These are phyloP conservation scores for Aspergillus sp. DNA, from an alignment of 2,329 filamentous ascomycete genomes.

Conservation along the genomic window DNA sequence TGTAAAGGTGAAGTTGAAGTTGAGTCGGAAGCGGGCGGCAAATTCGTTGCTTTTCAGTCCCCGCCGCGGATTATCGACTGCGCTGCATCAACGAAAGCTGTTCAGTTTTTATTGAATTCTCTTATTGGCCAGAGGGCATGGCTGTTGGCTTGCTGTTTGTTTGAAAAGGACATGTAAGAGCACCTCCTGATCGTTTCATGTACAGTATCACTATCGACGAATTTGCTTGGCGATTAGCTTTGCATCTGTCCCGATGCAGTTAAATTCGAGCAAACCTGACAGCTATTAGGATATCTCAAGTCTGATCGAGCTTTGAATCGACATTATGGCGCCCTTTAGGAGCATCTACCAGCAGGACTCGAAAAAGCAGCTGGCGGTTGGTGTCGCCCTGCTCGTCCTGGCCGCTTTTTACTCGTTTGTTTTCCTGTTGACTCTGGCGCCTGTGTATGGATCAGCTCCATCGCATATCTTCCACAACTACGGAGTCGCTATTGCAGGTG, in stretches of 20 bases:
- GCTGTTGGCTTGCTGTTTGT: constrained; percentile 17
- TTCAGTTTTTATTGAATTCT: background rate
- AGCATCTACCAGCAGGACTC: constrained; percentile 33
- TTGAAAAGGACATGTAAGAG: constrained; percentile 25
- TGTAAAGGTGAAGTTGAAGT: background rate
- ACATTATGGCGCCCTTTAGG: constrained; percentile 33
- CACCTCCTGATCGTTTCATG: constrained; percentile 21
- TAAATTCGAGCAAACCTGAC: constrained; percentile 7
- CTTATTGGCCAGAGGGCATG: constrained; percentile 18
- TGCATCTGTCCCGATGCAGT: constrained; percentile 1
- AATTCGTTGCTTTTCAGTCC: constrained; percentile 24
- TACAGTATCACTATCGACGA: background rate
- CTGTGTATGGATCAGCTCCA: constrained; percentile 86
- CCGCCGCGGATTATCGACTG: background rate
- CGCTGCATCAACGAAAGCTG: background rate
- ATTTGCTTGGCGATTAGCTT: constrained; percentile 8
- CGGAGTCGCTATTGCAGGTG: constrained; percentile 67
- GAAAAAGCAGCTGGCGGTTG: constrained; percentile 30
- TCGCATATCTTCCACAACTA: constrained; percentile 72
- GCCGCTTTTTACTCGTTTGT: constrained; percentile 47
- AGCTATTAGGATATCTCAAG: constrained; percentile 8
- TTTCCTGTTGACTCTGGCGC: constrained; percentile 73
- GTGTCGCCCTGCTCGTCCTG: constrained; percentile 42
- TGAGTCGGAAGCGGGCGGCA: constrained; percentile 35
- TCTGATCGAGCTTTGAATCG: constrained; percentile 15